Evolutionary conservation across 345 rosid species (phyloP), one percentile per base, ranked within the genome.

Genomic region (Stellera chamaejasme): DNA sequence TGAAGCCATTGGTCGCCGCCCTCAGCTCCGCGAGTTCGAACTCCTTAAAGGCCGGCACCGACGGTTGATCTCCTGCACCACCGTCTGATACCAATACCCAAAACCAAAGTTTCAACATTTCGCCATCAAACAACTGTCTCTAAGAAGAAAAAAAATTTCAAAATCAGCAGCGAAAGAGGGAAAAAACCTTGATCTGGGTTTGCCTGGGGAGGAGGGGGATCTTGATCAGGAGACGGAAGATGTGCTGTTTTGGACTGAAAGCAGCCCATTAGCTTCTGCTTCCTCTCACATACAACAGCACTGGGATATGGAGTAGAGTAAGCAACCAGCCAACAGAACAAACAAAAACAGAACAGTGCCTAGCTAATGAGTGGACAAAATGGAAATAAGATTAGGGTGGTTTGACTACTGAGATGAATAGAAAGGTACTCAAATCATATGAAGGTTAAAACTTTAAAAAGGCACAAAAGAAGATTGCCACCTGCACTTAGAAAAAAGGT

Each of bases 241-340:
- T 79, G 77, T 23, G 82, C 58, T 39, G 95, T 88, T 75, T 82
- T 91, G 56, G 98, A 91, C 77, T 85, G 98, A 61, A 88, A 76
- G 55, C 98, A 91, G 63, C 98, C 98, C 98, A 91, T 91, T 55
- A 52, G 56, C 53, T 60, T n/a, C 43, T 19, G 19, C 52, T 45
- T 45, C 32, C 44, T 11, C 36, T 11, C 11, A 11, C 12, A 39
- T 47, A 50, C 26, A 46, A 50, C 50, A 28, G 0, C 11, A 3
- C 32, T 12, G 25, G 27, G 11, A 10, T 6, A 26, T 19, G 32
- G 2, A 50, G 36, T 5, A 23, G 3, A 13, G 32, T 2, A 50
- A 50, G 27, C 28, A 16, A 23, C 10, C 10, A 27, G 19, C 16
- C 6, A 9, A 4, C 23, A 25, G 27, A 50, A 50, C 13, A 0